Evolutionary conservation across 176 grass and related monocot genomes (phyloP).

Genomic region (Typha latifolia): DNA sequence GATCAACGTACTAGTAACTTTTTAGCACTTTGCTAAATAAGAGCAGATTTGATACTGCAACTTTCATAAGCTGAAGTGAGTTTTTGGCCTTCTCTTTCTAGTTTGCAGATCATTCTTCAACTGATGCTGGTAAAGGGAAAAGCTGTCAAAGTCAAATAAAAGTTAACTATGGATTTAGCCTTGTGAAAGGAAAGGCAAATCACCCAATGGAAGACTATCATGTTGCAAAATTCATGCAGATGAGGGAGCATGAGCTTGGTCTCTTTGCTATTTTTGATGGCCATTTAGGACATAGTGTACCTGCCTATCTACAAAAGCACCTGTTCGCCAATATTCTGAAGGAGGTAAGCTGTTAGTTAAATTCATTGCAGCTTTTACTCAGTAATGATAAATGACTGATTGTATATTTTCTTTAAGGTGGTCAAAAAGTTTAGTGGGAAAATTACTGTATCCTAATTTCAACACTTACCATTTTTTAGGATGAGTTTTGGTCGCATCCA

Average conservation of each 20-base stretch:
- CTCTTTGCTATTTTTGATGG: constrained; percentile 44
- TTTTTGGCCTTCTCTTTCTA: constrained; percentile 16
- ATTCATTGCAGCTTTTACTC: not conserved
- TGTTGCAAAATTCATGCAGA: constrained; percentile 30
- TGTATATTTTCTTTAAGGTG: not conserved
- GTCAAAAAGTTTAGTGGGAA: constrained; percentile 1
- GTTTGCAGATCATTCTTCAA: constrained; percentile 12
- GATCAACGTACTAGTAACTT: not conserved
- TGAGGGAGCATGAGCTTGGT: constrained; percentile 26
- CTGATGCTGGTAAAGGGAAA: constrained; percentile 24
- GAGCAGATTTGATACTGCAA: not conserved
- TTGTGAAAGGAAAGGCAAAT: constrained; percentile 38
- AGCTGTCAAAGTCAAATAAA: constrained; percentile 12
- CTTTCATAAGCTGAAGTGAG: not conserved
- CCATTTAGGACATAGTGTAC: constrained; percentile 37
- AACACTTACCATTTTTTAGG: constrained; percentile 28
- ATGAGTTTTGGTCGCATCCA: constrained; percentile 81
- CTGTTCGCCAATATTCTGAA: constrained; percentile 34
- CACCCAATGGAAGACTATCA: constrained; percentile 50
- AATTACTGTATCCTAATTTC: constrained; percentile 2
- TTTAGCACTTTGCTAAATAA: not conserved
- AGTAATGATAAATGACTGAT: not conserved
- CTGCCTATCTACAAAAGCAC: constrained; percentile 45
- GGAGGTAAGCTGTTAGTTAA: constrained; percentile 20
- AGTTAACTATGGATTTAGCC: constrained; percentile 35